Base-by-base conservation (phyloP, 345 rosid genomes). In the Citrus reticulata region DNA sequence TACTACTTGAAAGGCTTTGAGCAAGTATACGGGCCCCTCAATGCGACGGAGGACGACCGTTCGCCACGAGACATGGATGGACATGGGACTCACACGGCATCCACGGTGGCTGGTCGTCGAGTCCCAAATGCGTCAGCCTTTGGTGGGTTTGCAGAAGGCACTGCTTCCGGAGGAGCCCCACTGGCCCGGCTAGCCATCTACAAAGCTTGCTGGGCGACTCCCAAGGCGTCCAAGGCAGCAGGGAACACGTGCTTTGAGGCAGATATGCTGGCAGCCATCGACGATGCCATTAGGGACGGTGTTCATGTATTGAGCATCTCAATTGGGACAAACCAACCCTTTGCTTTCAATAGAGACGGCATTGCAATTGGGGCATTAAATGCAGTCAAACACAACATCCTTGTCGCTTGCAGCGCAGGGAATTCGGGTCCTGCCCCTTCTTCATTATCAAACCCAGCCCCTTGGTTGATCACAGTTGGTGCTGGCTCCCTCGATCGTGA, bases 21-120 rank as follows among this genome's bases (percentile, higher is more conserved):
- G 79, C 70, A n/a, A 0, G 3, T 25, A 14, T 85, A 64, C 16
- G 94, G 94, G 39, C 24, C 63, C 6, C 84, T 92, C 67, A 87
- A 95, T 81, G 86, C 68, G 27, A 78, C 93, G 7, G 84, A 86
- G 55, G 98, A 95, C 83, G 81, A 68, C 83, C 83, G 70, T 74
- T 95, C 98, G 1, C 93, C 86, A 0, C 91, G 98, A 1, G 99
- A 95, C 83, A 62, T 69, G 59, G 92, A 90, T 6, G 99, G 99
- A 71, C 99, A 95, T 55, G 98, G 98, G 5, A 88, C 95, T 35
- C 99, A 95, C 82, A 90, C 93, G 0, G 92, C 98, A 7, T 95
- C 98, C 76, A 95, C 86, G 0, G 95, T 84, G 0, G 91, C 85
- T 4, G 97, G 98, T 2, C 81, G 86, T 1, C 77, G 73, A 24